phyloP scores from a whole-genome alignment of 2,329 filamentous ascomycete species.

The Ophiocordyceps camponoti-floridani region DNA sequence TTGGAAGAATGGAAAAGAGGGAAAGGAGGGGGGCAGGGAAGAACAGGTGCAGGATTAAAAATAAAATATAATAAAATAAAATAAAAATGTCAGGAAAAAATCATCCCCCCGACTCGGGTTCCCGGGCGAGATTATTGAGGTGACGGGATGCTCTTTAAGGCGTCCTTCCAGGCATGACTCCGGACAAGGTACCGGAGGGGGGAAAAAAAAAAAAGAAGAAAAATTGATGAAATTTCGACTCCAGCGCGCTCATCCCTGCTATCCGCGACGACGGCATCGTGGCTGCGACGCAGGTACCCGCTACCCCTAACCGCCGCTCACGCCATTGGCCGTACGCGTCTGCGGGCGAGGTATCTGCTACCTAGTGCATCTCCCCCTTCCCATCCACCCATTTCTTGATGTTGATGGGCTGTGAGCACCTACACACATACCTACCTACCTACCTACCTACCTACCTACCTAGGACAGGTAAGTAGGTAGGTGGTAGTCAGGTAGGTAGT shows the following conservation, averaged over 20 bases:
- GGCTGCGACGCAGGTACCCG: neutral
- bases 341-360: neutral
- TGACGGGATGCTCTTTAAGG: constrained; percentile 3
- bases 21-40: neutral
- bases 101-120: constrained; percentile 2
- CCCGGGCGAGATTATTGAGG: constrained; percentile 9
- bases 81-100: neutral
- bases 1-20: neutral
- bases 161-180: neutral
- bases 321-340: too few relatives aligned
- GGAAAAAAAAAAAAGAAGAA: neutral
- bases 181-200: neutral
- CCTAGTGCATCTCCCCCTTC: neutral
- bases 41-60: neutral
- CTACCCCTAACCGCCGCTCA: too few relatives aligned
- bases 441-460: too few relatives aligned
- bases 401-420: neutral
- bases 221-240: neutral
- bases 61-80: neutral
- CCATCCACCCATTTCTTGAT: neutral
- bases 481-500: too few relatives aligned
- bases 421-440: neutral
- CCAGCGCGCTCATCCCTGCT: neutral
- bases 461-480: too few relatives aligned
- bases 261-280: too few relatives aligned